Evolutionary conservation across 202 grass and related monocot genomes (phyloP).

Genomic region (Setaria italica): DNA sequence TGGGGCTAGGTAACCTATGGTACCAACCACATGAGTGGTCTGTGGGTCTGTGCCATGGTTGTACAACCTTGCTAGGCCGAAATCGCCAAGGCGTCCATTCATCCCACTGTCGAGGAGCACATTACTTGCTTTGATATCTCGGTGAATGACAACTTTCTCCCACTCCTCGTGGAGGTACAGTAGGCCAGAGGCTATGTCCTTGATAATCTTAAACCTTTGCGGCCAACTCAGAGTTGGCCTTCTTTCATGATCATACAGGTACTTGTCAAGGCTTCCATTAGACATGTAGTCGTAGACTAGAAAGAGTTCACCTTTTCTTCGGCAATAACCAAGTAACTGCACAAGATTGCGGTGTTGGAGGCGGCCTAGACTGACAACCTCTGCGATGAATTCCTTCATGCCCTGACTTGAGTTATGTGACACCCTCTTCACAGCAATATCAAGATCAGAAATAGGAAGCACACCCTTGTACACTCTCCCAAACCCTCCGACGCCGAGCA

Average conservation of each 20-base stretch:
- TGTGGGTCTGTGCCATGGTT: conserved; percentile 1
- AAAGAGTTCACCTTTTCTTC: no score
- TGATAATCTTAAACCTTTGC: neutral
- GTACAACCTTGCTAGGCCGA: conserved; percentile 1
- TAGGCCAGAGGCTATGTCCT: neutral
- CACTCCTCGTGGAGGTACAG: conserved; percentile 9
- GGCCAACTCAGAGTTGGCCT: neutral
- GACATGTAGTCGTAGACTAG: neutral
- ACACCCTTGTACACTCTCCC: neutral
- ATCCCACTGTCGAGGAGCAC: neutral
- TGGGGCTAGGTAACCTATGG: neutral
- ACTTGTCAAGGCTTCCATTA: conserved; percentile 10
- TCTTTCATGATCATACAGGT: neutral
- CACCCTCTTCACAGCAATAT: neutral
- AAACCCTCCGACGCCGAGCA: conserved; percentile 6
- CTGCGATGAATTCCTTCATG: no score
- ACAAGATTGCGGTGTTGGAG: no score
- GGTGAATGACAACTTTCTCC: neutral
- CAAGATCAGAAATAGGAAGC: neutral
- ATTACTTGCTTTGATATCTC: conserved; percentile 10
- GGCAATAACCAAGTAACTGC: no score
- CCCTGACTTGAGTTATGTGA: neutral
- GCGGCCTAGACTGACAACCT: no score
- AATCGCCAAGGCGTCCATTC: neutral
- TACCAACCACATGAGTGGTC: conserved; percentile 2